These are phyloP conservation scores for Mixia osmundae DNA, from an alignment of 1,284 basidiomycete species.

Conservation along the genomic window DNA sequence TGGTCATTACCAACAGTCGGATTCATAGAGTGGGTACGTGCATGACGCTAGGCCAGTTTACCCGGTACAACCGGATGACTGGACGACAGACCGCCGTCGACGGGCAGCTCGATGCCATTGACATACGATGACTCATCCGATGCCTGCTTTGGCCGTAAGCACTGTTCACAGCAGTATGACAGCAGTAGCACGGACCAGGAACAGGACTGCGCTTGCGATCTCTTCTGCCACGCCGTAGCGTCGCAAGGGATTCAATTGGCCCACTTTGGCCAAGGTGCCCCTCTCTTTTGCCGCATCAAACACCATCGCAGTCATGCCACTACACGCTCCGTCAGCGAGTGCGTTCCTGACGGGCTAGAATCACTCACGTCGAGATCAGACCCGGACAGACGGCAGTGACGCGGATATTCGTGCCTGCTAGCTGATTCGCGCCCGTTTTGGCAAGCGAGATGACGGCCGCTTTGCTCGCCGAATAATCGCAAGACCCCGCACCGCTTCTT, in stretches of 20 bases:
- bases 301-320: conserved; percentile 49
- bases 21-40: too few species aligned
- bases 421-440: conserved; percentile 51
- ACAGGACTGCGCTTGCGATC: conserved; percentile 60
- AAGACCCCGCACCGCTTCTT: conserved; percentile 55
- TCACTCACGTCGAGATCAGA: conserved; percentile 38
- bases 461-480: conserved; percentile 39
- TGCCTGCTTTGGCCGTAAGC: conserved; percentile 2
- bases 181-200: conserved; percentile 55
- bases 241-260: conserved; percentile 61
- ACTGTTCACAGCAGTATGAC: not conserved
- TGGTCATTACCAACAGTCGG: too few species aligned
- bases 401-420: conserved; percentile 57
- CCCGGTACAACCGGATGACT: conserved; percentile 1
- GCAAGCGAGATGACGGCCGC: conserved; percentile 53
- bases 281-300: conserved; percentile 53
- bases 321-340: conserved; percentile 21
- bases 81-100: conserved; percentile 48
- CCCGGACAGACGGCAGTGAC: conserved; percentile 31
- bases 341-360: conserved; percentile 6
- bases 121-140: conserved; percentile 54
- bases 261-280: conserved; percentile 50
- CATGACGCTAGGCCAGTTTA: too few species aligned
- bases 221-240: conserved; percentile 54
- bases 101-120: conserved; percentile 66